Evolutionary conservation across 2,329 filamentous ascomycete genomes (phyloP), one percentile per base, ranked within the genome.

Genomic region (Coleophoma cylindrospora): DNA sequence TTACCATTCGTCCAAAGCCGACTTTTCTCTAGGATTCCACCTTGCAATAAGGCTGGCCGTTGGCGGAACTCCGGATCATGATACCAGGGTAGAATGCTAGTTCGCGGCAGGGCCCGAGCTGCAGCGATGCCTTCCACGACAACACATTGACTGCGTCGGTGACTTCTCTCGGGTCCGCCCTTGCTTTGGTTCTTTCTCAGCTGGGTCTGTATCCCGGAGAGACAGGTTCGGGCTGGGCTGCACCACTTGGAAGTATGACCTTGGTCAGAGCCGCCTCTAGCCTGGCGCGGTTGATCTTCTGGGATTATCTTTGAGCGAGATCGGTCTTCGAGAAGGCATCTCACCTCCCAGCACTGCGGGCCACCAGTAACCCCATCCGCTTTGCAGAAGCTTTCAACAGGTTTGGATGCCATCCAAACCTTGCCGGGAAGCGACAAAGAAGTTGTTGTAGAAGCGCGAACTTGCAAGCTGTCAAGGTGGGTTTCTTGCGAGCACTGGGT

Each of bases 141-240:
- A 71, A 17, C 79, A 82, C 33, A 77, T 91, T 57, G 87, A 91
- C 64, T 89, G 89, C 57, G 66, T 85, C 0, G 88, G 88, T 3
- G 86, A 86, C 2, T 65, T 79, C 32, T 72, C 81, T 21, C 78
- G 91, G 11, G 75, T 88, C 27, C 60, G 75, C 88, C 27, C 60
- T 73, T 1, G 84, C 86, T 5, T 81, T 90, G 1, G 74, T 86
- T 49, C 72, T 77, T 85, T 91, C 60, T 84, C 86, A 1, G 84
- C 87, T 0, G 77, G 83, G n/a, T 81, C 81, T 62, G 78, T 91
- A 81, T 57, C 75, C 76, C 0, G 81, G 81, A 5, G 80, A 79
- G 9, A 83, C 80, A 55, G 73, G 77, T 21, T 69, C 83, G 0
- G 74, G 79, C 2, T 84, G 81, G 79, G 74, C 69, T 0, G 75